Evolutionary conservation across 352 stramenopile species (phyloP).

Genomic region (Phytopythium kandeliae): DNA sequence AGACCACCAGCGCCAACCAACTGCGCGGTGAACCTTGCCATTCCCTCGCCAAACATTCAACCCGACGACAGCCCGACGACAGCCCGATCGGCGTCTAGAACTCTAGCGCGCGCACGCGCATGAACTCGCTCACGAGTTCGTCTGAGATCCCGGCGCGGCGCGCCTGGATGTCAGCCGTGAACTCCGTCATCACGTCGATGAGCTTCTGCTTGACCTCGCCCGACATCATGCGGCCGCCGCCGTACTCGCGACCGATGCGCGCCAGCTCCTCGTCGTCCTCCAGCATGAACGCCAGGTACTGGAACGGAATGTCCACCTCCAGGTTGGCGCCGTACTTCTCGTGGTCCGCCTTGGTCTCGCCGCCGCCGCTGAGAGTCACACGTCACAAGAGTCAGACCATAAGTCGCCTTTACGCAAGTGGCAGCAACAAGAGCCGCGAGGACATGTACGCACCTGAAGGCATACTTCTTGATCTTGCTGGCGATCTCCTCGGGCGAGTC

Average conservation of each 20-base stretch:
- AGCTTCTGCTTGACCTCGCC: slow-evolving; percentile 98
- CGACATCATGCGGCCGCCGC: slow-evolving; percentile 94
- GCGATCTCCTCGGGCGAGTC: slow-evolving; percentile 96
- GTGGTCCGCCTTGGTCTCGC: slow-evolving; percentile 98
- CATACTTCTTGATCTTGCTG: slow-evolving; percentile 88
- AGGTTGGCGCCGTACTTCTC: slow-evolving; percentile 98
- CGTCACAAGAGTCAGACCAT: slow-evolving; percentile 68
- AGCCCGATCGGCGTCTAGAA: slow-evolving; percentile 61
- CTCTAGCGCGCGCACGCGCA: slow-evolving; percentile 90
- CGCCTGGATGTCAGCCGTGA: slow-evolving; percentile 95
- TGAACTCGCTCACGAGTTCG: slow-evolving; percentile 96
- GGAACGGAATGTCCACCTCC: slow-evolving; percentile 97
- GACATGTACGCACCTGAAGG: slow-evolving; percentile 45
- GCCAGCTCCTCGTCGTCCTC: slow-evolving; percentile 97
- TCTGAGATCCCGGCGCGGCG: slow-evolving; percentile 92
- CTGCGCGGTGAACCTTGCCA: not conserved
- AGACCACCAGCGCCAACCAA: not conserved
- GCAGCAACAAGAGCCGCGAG: not conserved
- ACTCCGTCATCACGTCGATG: slow-evolving; percentile 89
- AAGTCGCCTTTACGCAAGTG: no score
- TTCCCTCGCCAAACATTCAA: not conserved
- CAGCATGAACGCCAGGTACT: slow-evolving; percentile 99
- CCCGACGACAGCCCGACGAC: no score
- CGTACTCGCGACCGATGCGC: slow-evolving; percentile 94
- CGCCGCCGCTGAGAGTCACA: slow-evolving; percentile 83